Evolutionary conservation across 768 basidiomycete genomes (phyloP), one percentile per base, ranked within the genome.

Genomic region (Leucosporidium creatinivorum): DNA sequence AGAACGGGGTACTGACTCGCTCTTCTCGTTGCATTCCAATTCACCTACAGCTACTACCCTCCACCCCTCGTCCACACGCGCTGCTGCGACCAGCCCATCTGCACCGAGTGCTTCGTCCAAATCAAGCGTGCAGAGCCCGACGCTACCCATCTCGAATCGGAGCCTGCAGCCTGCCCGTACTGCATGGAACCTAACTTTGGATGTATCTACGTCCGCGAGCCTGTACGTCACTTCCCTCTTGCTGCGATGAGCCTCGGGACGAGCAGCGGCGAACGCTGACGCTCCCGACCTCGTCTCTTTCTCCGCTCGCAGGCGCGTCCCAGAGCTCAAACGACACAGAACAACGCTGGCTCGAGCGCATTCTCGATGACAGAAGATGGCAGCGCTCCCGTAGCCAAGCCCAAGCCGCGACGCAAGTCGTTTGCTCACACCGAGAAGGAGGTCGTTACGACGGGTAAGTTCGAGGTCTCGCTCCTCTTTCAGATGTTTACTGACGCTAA

Each of bases 121-220:
- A 98, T 99, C 80, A 98, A 97, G 81, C 88, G 96, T 63, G 85
- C 84, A 47, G 96, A 99, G 70, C 92, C 96, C 9, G 94, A 92
- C 0, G 83, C 91, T 10, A 97, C 93, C 0, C 93, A 98, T 79
- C 82, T 97, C 67, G 91, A 74, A 61, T 94, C 93, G 13, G 96
- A 99, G 75, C 92, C 93, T 3, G 93, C 94, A 19, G 89, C 91
- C 3, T 99, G 96, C 77, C 96, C 96, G 9, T 99, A 90, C 77
- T 99, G 96, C 74, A 91, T 97, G 39, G 94, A 97, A 79, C 88
- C 93, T 56, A 93, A 97, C 79, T 98, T 98, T 78, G 96, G 96
- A 33, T 81, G 97, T 49, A 85, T 92, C 44, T 99, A 99, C 77
- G 19, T 61, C 1, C 58, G 21, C 25, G 57, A 58, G 57, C 44